Evolutionary conservation across 768 basidiomycete species (phyloP), one percentile per base, ranked within the genome.

Genomic region (Mycena kentingensis): DNA sequence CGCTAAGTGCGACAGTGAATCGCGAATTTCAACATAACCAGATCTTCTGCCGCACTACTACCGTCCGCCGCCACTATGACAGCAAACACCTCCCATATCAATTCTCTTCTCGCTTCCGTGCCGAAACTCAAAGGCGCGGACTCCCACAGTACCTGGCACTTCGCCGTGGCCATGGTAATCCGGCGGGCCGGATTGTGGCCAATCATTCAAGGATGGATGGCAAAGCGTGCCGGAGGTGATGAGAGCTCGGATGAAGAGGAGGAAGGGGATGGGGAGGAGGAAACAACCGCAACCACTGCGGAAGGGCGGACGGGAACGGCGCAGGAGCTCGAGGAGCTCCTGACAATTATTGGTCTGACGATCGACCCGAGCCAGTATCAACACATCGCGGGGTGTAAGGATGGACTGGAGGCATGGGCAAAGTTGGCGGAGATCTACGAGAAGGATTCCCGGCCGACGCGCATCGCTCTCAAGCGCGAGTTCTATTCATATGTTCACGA

Each of bases 361-460:
- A 7, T 51, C n/a, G 49, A 51, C 35, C 27, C 49, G 27, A 31
- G 21, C 49, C 49, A 51, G 29, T 43, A 51, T 25, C 49, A 51
- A 39, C 49, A 51, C 21, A 51, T 47, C 26, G 42, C 12, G 26
- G 42, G 19, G 13, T 44, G 42, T 24, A 44, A 12, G 13, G 42
- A 44, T 44, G 42, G 42, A 6, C 22, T 49, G 8, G 47, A 49
- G 26, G 57, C 54, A 24, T 58, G 57, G 57, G 39, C 31, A 28
- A 53, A 55, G 46, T 28, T 58, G 25, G 46, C 51, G 26, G 36
- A 37, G 21, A 43, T 57, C 27, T 57, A 57, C 29, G 45, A 53
- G 55, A 55, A 58, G 46, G 54, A 58, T 45, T 47, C 44, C 37
- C 57, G 57, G 3, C 55, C 57, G 13, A 50, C 31, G 24, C 53